Base-by-base conservation (phyloP, 2,329 filamentous ascomycete species). In the Tolypocladium amazonense region DNA sequence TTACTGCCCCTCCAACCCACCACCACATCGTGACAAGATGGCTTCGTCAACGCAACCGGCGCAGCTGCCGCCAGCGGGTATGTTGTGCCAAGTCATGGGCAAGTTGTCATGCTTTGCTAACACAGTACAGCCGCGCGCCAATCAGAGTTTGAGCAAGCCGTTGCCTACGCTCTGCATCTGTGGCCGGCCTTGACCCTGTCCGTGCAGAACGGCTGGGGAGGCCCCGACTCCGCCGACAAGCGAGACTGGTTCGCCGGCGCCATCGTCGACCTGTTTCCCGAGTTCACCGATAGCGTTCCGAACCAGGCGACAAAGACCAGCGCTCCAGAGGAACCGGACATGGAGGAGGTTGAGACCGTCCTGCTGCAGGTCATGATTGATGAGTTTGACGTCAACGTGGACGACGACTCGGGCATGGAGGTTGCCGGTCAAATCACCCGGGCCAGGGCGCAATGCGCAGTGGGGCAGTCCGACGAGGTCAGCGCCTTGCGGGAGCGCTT, bases 191-290 rank as follows among this genome's bases (percentile, higher is more conserved):
- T 99, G 58, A 88, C 88, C 56, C 86, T 96, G 70, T 91, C 94
- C 55, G 90, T 97, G 53, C 84, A 89, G 71, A 91, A 90, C 73
- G 81, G 85, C 75, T 96, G 92, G 88, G 94, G 93, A 68, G 94
- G 93, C 2, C 85, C 90, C 47, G 86, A 91, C 69, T 88, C 86
- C 27, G 74, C 81, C 62, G 91, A 95, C 75, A 97, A 97, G 79
- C 89, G 93, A 69, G 93, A 96, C 80, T 97, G 92, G 93, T 90
- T 99, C 69, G 93, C 90, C 57, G 92, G 92, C 64, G 89, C 89
- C 52, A 81, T 97, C 58, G 88, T 87, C 61, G 90, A 96, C 33
- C 84, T 96, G 63, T 88, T 97, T 66, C 78, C 79, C 27, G 82
- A 92, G 65, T 84, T 96, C 65, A 75, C 76, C 60, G 73, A 76